Evolutionary conservation across 2,329 filamentous ascomycete genomes (phyloP).

Genomic region (Microsporum ferrugineum): DNA sequence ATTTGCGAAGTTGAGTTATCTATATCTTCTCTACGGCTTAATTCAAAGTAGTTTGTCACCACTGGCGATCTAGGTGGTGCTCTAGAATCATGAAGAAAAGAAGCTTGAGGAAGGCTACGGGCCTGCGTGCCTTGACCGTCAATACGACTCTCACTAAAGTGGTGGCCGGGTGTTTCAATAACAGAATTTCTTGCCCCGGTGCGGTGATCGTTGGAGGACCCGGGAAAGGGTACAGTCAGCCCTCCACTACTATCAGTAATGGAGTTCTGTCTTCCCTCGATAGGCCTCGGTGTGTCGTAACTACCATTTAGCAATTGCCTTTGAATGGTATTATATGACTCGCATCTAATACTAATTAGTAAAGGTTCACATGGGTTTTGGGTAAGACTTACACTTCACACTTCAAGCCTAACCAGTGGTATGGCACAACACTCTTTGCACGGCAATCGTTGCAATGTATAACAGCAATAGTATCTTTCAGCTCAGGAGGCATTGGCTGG

Average conservation of each 20-base stretch:
- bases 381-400: conserved; percentile 47
- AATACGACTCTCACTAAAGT: neutral
- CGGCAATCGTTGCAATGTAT: conserved; percentile 93
- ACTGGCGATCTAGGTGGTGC: conserved; percentile 5
- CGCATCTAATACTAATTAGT: conserved; percentile 24
- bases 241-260: neutral
- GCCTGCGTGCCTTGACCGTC: neutral
- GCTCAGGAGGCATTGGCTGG: conserved; percentile 87
- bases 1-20: conserved; percentile 2
- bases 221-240: neutral
- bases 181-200: neutral
- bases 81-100: neutral
- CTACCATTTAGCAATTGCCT: conserved; percentile 21
- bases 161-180: neutral
- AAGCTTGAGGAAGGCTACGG: conserved; percentile 2
- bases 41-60: conserved; percentile 12
- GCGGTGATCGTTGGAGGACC: neutral
- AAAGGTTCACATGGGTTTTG: neutral
- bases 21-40: conserved; percentile 5
- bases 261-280: neutral
- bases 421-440: conserved; percentile 71
- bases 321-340: conserved; percentile 38
- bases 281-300: neutral
- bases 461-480: conserved; percentile 64
- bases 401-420: conserved; percentile 91